Base-by-base conservation (phyloP, 768 basidiomycete species). In the Leccinum variicolor region DNA sequence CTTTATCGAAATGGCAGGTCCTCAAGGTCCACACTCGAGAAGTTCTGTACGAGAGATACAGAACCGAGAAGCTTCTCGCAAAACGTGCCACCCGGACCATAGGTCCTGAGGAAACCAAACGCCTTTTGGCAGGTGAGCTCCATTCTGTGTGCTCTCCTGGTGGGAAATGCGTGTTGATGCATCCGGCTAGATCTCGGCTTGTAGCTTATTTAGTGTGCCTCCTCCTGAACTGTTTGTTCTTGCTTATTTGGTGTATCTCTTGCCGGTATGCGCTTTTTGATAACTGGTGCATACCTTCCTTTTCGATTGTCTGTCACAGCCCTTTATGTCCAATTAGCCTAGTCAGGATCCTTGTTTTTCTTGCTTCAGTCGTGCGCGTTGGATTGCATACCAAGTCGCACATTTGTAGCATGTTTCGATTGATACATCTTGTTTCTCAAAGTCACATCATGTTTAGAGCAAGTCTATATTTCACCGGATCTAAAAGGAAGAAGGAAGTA, bases 1-100 rank as follows among this genome's bases (percentile, higher is more conserved):
- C 10, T 52, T 48, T 60, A 54, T 56, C 6, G 21, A 61, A 55
- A 53, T 60, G 56, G 23, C 68, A 94, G 91, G 79, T 89, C 66
- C 79, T 96, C 59, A 93, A 92, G 75, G 83, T 78, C 47, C 85
- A 84, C 57, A 95, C 94, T 31, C 87, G 87, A 64, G 91, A 96
- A 70, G 90, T 93, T 56, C 74, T 95, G 73, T 98, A 98, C 71
- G 95, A 98, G 78, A 87, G 87, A 65, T 98, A 88, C 73, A 81
- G 95, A 67, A 94, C 92, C 1, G 92, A 94, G 77, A 93, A 93
- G 74, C 82, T 94, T 55, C 83, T 94, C 19, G 91, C 90, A 47
- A 82, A 90, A 62, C 87, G 92, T 61, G 92, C 89, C 21, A 93
- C 92, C 21, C 81, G 82, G 64, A 81, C 84, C 62, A 91, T 93